Evolutionary conservation across 805 yeast species (phyloP), one percentile per base, ranked within the genome.

Genomic region (Candida sithepensis): DNA sequence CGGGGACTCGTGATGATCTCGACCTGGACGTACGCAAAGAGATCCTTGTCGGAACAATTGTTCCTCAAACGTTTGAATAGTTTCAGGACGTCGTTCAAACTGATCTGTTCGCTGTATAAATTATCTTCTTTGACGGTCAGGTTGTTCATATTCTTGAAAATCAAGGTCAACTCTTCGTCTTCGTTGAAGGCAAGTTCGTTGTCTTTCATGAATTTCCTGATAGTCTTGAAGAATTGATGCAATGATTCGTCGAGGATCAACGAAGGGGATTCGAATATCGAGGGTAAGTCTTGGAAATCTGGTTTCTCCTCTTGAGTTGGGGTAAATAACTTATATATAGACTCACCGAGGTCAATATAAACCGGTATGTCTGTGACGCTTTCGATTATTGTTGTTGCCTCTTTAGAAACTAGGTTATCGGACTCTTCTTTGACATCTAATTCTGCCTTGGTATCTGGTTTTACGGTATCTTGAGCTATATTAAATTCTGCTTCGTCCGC

Each of bases 341-440:
- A 56, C 6, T 51, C 56, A 20, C 65, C 63, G 12, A 60, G 44
- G 39, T 64, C 67, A 16, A 64, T 48, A 42, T 62, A 64, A 5
- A 62, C 48, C 1, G 67, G 66, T 10, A 60, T 47, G 16, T 45
- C 43, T 19, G 48, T 47, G 4, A 32, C 22, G 4, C 42, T 6
- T 14, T 34, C 23, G 14, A 19, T 41, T 21, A 7, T n/a, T n/a
- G n/a, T n/a, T n/a, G n/a, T n/a, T n/a, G n/a, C n/a, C n/a, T n/a
- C n/a, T n/a, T n/a, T n/a, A n/a, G n/a, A n/a, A n/a, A n/a, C n/a
- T n/a, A n/a, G n/a, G n/a, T n/a, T n/a, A n/a, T n/a, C n/a, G n/a
- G n/a, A n/a, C n/a, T n/a, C n/a, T n/a, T n/a, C n/a, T n/a, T n/a
- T n/a, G n/a, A n/a, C n/a, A n/a, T n/a, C n/a, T 24, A 24, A 7